phyloP scores from a whole-genome alignment of 2,329 filamentous ascomycete genomes.

The Paraconiothyrium sp. region DNA sequence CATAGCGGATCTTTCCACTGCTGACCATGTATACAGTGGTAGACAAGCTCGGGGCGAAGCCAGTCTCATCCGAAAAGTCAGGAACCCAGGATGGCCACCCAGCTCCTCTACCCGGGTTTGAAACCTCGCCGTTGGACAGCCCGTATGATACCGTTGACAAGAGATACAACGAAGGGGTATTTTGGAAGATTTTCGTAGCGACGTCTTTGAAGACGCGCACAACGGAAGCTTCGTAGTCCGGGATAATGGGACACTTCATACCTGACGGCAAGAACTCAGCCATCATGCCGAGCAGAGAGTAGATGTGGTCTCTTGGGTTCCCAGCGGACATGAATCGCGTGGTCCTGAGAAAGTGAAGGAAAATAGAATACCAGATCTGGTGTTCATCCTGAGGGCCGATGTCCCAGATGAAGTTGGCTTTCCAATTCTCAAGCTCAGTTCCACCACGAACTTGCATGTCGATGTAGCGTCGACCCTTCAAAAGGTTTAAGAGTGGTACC shows the following conservation, averaged over 20 bases:
- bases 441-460: constrained; percentile 7
- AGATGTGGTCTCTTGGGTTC: constrained; percentile 4
- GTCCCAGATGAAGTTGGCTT: constrained; percentile 5
- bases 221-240: background rate
- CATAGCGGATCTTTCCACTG: background rate
- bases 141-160: constrained; percentile 1
- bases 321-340: constrained; percentile 6
- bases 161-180: constrained; percentile 3
- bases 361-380: constrained; percentile 9
- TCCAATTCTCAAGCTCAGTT: constrained; percentile 2
- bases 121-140: background rate
- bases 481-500: constrained; percentile 4
- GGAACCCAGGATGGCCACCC: constrained; percentile 7
- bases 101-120: background rate
- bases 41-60: constrained; percentile 8
- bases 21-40: constrained; percentile 7
- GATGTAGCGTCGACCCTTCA: constrained; percentile 2
- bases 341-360: constrained; percentile 7
- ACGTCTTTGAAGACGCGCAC: constrained; percentile 6
- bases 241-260: background rate
- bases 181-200: background rate
- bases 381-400: constrained; percentile 6
- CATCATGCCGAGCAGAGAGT: constrained; percentile 8
- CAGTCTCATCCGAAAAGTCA: constrained; percentile 6
- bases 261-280: background rate